Percentiles rank a stretch among this genome's conserved stretches.
These are phyloP conservation scores for Hygrophila difformis DNA, from an alignment of 257 asterid species.

Conservation along the genomic window DNA sequence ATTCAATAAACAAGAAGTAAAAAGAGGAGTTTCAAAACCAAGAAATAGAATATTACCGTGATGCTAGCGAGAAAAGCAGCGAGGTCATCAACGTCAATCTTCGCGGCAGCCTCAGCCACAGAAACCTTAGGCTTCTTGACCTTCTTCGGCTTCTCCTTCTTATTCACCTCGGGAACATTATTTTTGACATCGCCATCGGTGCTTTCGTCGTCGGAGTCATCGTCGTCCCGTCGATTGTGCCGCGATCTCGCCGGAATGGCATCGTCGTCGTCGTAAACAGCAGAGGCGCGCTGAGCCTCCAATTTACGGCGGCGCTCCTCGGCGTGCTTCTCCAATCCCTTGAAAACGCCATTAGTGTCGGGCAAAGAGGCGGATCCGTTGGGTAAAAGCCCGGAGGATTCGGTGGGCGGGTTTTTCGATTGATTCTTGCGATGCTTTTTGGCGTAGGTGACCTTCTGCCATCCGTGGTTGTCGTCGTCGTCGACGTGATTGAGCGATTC, in stretches of 20 bases:
- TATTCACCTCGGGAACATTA: conserved; percentile 34
- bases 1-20: conserved; percentile 4
- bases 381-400: conserved; percentile 22
- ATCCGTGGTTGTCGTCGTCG: conserved; percentile 37
- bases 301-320: conserved; percentile 65
- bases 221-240: conserved; percentile 21
- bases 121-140: conserved; percentile 64
- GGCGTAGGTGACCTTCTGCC: conserved; percentile 58
- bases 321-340: conserved; percentile 62
- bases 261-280: conserved; percentile 36
- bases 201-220: conserved; percentile 24
- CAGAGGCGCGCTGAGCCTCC: conserved; percentile 53
- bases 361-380: conserved; percentile 38
- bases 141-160: conserved; percentile 68
- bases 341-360: conserved; percentile 34
- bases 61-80: conserved; percentile 48
- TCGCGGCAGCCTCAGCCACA: conserved; percentile 69
- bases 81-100: conserved; percentile 62
- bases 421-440: conserved; percentile 45
- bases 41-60: conserved; percentile 29
- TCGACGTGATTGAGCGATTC: conserved; percentile 20
- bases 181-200: conserved; percentile 31
- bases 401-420: conserved; percentile 17
- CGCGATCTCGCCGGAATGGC: conserved; percentile 30
- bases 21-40: conserved; percentile 8